A percentile compares a stretch with the other conserved stretches of the same genome.
phyloP scores from a whole-genome alignment of 768 basidiomycete species.

The Cyathus striatus region DNA sequence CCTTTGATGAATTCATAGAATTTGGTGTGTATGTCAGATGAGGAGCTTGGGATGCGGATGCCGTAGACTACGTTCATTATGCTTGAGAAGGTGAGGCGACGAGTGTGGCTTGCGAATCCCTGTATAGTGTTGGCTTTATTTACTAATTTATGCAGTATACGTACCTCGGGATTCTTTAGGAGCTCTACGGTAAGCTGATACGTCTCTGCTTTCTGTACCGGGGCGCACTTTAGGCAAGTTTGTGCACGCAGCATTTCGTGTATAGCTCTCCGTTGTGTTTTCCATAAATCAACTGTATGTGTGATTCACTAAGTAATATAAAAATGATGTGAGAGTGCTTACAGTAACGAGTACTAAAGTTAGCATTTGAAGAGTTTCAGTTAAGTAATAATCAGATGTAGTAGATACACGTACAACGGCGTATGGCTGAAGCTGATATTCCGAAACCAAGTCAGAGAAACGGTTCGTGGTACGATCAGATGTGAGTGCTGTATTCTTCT shows the following conservation, averaged over 20 bases:
- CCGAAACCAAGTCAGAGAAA: no score
- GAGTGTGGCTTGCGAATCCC: background rate
- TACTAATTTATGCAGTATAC: background rate
- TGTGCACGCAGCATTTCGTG: background rate
- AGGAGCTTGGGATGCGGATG: background rate
- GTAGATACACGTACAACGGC: no score
- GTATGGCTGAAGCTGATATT: no score
- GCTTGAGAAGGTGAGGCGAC: background rate
- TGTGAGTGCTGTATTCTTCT: background rate
- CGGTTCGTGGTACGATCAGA: background rate
- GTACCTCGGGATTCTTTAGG: background rate
- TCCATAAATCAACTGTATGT: background rate
- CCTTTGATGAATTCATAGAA: background rate
- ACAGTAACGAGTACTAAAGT: background rate
- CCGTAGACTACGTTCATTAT: background rate
- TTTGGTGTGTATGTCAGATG: background rate
- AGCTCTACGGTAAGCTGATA: background rate
- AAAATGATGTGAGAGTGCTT: background rate
- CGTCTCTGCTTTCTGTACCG: background rate
- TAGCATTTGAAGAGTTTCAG: no score
- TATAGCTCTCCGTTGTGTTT: background rate
- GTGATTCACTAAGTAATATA: background rate
- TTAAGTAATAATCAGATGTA: no score
- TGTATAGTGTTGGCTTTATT: background rate
- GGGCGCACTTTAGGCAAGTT: background rate